Conservation (phyloP, 78 protist genomes). For the Abeoforma whisleri region DNA sequence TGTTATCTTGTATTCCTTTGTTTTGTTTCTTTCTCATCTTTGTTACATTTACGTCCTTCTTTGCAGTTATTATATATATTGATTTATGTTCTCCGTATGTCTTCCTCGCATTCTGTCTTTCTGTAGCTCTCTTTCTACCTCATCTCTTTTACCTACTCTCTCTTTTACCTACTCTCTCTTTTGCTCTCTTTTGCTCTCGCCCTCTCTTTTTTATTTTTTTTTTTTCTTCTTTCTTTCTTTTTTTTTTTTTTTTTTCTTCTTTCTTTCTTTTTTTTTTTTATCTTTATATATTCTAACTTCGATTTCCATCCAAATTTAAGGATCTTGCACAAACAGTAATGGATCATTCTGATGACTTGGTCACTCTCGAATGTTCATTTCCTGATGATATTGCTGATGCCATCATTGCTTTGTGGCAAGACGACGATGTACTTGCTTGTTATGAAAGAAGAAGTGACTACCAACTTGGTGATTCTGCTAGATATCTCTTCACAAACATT, state of each 20-base stretch:
- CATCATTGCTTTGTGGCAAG: slow-evolving; percentile 68
- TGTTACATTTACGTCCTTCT: neutral
- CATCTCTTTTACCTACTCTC: too few species aligned
- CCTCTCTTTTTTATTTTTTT: too few species aligned
- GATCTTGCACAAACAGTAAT: neutral
- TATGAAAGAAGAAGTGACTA: slow-evolving; percentile 61
- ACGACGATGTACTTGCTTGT: slow-evolving; percentile 59
- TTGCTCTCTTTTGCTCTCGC: too few species aligned
- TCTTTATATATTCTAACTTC: too few species aligned
- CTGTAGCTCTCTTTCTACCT: too few species aligned
- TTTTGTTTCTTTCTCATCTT: neutral
- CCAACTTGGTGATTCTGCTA: slow-evolving; percentile 73
- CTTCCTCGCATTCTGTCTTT: too few species aligned
- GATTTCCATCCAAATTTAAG: too few species aligned
- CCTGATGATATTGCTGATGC: slow-evolving; percentile 29
- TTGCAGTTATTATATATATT: neutral
- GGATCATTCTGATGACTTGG: neutral
- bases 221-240: too few species aligned
- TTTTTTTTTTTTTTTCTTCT: too few species aligned
- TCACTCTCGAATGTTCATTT: neutral
- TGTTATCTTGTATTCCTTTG: neutral
- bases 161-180: too few species aligned
- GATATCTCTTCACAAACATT: neutral
- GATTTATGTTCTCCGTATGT: too few species aligned
- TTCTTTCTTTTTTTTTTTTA: too few species aligned